These are phyloP conservation scores for Chimonanthus praecox DNA, from an alignment of 164 flowering plant genomes.

Conservation along the genomic window DNA sequence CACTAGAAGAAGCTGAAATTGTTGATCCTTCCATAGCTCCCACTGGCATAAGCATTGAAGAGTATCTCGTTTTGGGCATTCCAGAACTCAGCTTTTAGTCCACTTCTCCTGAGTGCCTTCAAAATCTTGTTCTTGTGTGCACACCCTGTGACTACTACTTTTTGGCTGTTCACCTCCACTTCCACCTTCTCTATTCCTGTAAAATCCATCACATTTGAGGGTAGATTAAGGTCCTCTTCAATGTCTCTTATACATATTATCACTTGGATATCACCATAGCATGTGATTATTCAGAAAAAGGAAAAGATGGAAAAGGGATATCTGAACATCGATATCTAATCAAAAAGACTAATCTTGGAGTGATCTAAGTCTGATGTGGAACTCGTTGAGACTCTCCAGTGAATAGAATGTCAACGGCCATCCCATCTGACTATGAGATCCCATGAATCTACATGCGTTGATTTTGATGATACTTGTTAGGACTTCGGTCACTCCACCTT, in stretches of 20 bases:
- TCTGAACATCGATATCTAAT: no score
- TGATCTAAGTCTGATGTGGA: no score
- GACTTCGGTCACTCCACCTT: no score
- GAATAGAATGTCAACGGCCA: no score
- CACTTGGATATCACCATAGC: neutral
- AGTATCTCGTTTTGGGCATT: constrained; percentile 51
- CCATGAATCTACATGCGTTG: no score
- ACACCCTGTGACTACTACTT: constrained; percentile 52
- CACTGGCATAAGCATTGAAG: constrained; percentile 44
- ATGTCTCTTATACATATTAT: neutral
- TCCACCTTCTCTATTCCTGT: constrained; percentile 65
- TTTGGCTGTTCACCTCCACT: constrained; percentile 49
- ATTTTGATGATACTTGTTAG: no score
- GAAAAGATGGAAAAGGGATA: no score
- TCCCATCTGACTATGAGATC: no score
- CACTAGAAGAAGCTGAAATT: constrained; percentile 41
- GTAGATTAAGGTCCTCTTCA: neutral
- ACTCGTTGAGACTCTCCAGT: no score
- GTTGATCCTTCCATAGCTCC: constrained; percentile 30
- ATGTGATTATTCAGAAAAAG: no score
- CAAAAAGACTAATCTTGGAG: no score
- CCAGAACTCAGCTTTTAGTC: constrained; percentile 65
- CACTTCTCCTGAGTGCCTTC: constrained; percentile 53
- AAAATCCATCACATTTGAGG: neutral
- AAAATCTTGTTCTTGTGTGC: constrained; percentile 52